These are phyloP conservation scores for Juncus inflexus DNA, from an alignment of 176 grass and related monocot genomes.

Conservation along the genomic window DNA sequence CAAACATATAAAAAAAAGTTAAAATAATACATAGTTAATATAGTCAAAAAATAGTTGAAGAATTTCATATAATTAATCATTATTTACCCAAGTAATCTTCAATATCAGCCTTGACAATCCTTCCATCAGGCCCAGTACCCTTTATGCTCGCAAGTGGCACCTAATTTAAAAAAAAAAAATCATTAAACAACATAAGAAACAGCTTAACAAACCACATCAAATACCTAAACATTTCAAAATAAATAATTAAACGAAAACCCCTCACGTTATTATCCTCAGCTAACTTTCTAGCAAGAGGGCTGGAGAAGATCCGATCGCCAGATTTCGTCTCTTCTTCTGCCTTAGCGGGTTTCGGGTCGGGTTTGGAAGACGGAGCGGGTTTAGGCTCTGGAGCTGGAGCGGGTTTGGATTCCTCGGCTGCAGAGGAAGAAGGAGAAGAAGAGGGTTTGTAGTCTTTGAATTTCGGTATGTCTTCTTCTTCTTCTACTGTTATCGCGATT, in stretches of 20 bases:
- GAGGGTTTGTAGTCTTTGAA: conserved; percentile 84
- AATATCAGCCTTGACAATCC: conserved; percentile 92
- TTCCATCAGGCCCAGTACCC: conserved; percentile 90
- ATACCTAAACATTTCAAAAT: no score
- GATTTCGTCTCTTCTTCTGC: conserved; percentile 44
- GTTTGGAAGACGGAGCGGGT: conserved; percentile 22
- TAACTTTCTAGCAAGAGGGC: conserved; percentile 84
- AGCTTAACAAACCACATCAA: no score
- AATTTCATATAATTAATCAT: background rate
- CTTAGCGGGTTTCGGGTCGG: conserved; percentile 47
- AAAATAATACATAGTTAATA: background rate
- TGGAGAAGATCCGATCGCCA: conserved; percentile 71
- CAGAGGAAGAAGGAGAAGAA: conserved; percentile 44
- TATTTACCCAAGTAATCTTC: conserved; percentile 88
- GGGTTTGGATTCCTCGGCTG: conserved; percentile 46
- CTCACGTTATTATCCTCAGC: conserved; percentile 89
- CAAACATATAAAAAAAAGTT: conserved; percentile 21
- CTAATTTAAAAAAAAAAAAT: conserved; percentile 37
- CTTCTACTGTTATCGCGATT: conserved; percentile 81
- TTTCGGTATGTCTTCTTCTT: conserved; percentile 78
- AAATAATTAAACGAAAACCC: conserved; percentile 10
- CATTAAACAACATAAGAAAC: background rate
- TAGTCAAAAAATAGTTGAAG: background rate
- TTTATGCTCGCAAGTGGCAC: conserved; percentile 77
- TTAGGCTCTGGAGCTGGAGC: conserved; percentile 17